Conservation (phyloP, 139 green algal genomes). For the Chlamydomonas asymmetrica region DNA sequence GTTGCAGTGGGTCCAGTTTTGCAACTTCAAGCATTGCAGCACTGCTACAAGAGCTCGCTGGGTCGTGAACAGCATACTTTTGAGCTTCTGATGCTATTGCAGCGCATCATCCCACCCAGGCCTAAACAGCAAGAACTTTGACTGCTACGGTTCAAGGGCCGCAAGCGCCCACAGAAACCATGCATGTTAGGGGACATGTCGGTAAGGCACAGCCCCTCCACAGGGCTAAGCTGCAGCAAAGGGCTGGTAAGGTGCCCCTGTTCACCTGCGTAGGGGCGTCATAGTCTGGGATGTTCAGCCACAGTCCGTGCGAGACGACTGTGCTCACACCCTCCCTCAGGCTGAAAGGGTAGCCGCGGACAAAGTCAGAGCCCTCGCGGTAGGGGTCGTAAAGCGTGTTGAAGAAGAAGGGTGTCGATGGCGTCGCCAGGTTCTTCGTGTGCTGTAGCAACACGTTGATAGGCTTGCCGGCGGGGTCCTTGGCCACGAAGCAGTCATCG, state of each 20-base stretch:
- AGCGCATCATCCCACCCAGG: no score
- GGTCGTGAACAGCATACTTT: not conserved
- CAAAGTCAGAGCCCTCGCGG: slow-evolving; percentile 57
- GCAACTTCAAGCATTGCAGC: not conserved
- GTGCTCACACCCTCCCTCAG: slow-evolving; percentile 90
- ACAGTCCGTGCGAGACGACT: slow-evolving; percentile 92
- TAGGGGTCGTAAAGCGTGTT: slow-evolving; percentile 98
- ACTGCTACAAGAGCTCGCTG: not conserved
- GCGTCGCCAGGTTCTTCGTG: slow-evolving; percentile 90
- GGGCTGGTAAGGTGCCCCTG: no score
- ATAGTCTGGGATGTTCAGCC: slow-evolving; percentile 98
- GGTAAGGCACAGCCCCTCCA: no score
- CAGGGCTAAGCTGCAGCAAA: no score
- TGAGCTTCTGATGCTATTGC: not conserved
- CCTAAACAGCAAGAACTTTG: no score
- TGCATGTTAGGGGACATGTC: no score
- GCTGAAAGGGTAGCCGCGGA: slow-evolving; percentile 86
- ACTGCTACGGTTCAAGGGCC: no score
- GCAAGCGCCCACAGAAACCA: not conserved
- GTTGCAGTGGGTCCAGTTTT: no score
- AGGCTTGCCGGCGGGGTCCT: slow-evolving; percentile 75
- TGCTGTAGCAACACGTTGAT: slow-evolving; percentile 97
- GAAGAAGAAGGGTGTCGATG: slow-evolving; percentile 96
- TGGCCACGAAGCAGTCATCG: slow-evolving; percentile 94
- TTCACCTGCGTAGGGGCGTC: slow-evolving; percentile 87